Evolutionary conservation across 2,329 filamentous ascomycete genomes (phyloP).

Genomic region (Huntiella bhutanensis): DNA sequence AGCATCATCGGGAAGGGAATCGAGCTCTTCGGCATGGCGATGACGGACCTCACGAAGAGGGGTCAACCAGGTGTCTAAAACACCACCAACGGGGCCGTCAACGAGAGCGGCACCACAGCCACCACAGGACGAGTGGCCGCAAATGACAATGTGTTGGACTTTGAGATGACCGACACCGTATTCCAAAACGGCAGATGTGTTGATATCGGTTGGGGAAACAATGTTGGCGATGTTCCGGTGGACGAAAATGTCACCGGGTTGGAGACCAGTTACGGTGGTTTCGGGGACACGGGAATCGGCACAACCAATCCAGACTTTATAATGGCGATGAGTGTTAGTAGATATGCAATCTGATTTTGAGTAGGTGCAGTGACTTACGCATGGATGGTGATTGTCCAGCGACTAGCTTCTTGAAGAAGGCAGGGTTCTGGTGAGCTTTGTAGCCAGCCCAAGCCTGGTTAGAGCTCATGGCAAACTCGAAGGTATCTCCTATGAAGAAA

Average conservation of each 20-base stretch:
- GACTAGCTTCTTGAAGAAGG: slow-evolving; percentile 50
- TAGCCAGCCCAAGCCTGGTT: slow-evolving; percentile 55
- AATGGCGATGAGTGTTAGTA: neutral
- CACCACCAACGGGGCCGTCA: slow-evolving; percentile 29
- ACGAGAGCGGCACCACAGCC: slow-evolving; percentile 42
- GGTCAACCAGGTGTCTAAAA: slow-evolving; percentile 36
- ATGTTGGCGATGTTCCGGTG: slow-evolving; percentile 87
- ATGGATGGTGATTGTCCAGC: slow-evolving; percentile 47
- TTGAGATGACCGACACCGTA: slow-evolving; percentile 57
- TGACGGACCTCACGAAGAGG: slow-evolving; percentile 27
- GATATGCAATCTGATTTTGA: neutral
- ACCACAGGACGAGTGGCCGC: slow-evolving; percentile 49
- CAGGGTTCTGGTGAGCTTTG: slow-evolving; percentile 44
- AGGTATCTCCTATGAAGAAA: slow-evolving; percentile 30
- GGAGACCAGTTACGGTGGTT: slow-evolving; percentile 58
- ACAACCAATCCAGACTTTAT: slow-evolving; percentile 63
- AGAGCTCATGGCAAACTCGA: slow-evolving; percentile 42
- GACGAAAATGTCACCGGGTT: slow-evolving; percentile 72
- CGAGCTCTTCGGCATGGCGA: slow-evolving; percentile 35
- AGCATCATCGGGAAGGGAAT: slow-evolving; percentile 31
- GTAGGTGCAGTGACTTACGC: slow-evolving; percentile 22
- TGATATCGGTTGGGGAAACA: slow-evolving; percentile 55
- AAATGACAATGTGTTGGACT: slow-evolving; percentile 51
- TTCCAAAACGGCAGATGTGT: slow-evolving; percentile 56
- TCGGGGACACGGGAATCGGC: slow-evolving; percentile 73